Conservation (phyloP, 345 rosid species). For the rapeseed (Brassica napus) region Da-Ae NC_063436.1:5076501-5077000, state of each 20-base stretch:
- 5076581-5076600: no score
- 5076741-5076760: conserved; percentile 31
- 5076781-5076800: conserved; percentile 23
- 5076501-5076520: no score
- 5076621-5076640: neutral
- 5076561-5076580: no score
- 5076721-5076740: conserved; percentile 27
- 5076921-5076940: conserved; percentile 6
- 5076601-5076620: no score
- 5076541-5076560: no score
- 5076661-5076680: neutral
- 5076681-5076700: neutral
- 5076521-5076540: no score
- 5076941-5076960: neutral
- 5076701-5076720: conserved; percentile 32
- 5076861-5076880: conserved; percentile 24
- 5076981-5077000: conserved; percentile 2
- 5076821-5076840: conserved; percentile 16
- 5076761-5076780: conserved; percentile 31
- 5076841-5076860: neutral
- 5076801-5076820: conserved; percentile 25
- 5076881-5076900: conserved; percentile 33
- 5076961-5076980: neutral
- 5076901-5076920: conserved; percentile 17
- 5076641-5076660: neutral